A percentile compares a stretch with the other conserved stretches of the same genome.
Conservation (phyloP, 192 early-diverging fungal genomes). For the Funneliformis geosporum region DNA sequence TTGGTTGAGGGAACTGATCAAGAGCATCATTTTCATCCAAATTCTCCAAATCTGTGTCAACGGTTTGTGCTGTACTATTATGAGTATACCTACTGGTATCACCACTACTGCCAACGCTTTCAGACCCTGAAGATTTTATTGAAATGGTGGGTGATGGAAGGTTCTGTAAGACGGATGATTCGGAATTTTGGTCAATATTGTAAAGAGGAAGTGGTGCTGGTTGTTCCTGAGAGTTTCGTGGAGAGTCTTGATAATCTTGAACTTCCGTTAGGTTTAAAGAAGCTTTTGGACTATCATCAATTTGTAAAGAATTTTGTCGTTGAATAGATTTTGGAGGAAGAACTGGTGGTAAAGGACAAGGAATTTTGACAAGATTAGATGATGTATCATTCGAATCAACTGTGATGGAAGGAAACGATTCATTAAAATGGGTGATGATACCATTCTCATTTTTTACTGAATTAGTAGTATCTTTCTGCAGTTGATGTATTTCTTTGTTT, state of each 20-base stretch:
- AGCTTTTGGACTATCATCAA: not conserved
- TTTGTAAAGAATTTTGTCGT: not conserved
- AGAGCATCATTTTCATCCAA: not conserved
- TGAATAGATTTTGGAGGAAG: conserved; percentile 9
- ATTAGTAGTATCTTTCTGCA: not conserved
- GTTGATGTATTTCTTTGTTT: not conserved
- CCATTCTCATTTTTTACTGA: not conserved
- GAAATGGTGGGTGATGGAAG: conserved; percentile 23
- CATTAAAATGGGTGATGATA: not conserved
- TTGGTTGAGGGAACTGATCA: conserved; percentile 1
- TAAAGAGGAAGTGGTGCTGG: not conserved
- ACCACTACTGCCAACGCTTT: not conserved
- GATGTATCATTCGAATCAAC: not conserved
- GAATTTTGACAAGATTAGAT: not conserved
- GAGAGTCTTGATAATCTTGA: not conserved
- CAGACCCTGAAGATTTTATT: conserved; percentile 16
- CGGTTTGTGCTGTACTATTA: not conserved
- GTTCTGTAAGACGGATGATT: not conserved
- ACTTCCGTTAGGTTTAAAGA: not conserved
- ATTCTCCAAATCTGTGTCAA: conserved; percentile 6
- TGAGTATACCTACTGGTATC: not conserved
- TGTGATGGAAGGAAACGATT: not conserved
- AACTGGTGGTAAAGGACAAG: not conserved
- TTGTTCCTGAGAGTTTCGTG: not conserved
- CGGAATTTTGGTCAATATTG: conserved; percentile 5